Evolutionary conservation across 768 basidiomycete species (phyloP).

Genomic region (Pleurotus tuber-regium): DNA sequence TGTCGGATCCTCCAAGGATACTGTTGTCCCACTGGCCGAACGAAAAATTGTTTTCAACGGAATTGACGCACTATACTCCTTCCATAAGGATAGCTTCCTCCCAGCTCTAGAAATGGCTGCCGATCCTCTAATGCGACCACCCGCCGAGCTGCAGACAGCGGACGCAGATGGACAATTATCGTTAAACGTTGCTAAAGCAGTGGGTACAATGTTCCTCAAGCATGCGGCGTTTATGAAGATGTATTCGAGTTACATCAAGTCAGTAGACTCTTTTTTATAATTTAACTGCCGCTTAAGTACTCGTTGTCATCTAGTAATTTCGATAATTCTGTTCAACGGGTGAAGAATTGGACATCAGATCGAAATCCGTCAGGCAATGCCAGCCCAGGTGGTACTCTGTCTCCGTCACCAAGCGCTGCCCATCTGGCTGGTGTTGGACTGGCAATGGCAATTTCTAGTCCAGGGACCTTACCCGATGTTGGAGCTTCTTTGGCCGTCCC

Average conservation of each 20-base stretch:
- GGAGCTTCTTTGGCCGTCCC: slow-evolving; percentile 43
- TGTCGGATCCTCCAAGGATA: slow-evolving; percentile 75
- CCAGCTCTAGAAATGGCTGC: slow-evolving; percentile 85
- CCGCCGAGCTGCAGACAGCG: slow-evolving; percentile 40
- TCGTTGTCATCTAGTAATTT: slow-evolving; percentile 64
- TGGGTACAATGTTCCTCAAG: slow-evolving; percentile 87
- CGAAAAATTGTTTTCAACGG: slow-evolving; percentile 91
- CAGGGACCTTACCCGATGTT: slow-evolving; percentile 38
- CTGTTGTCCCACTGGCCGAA: slow-evolving; percentile 80
- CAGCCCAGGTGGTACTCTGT: slow-evolving; percentile 42
- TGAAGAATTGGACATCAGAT: slow-evolving; percentile 81
- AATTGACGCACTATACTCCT: slow-evolving; percentile 84
- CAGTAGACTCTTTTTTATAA: no score
- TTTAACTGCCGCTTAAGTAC: slow-evolving; percentile 7
- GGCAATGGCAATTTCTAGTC: slow-evolving; percentile 47
- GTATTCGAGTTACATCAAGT: slow-evolving; percentile 99
- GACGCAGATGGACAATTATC: slow-evolving; percentile 78
- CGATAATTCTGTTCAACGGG: slow-evolving; percentile 85
- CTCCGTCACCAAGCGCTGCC: slow-evolving; percentile 59
- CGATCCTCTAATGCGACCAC: slow-evolving; percentile 50
- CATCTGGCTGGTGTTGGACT: slow-evolving; percentile 64
- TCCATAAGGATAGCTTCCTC: slow-evolving; percentile 91
- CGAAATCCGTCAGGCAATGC: slow-evolving; percentile 36
- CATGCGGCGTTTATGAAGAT: slow-evolving; percentile 99
- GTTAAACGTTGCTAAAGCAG: slow-evolving; percentile 67